A percentile compares a stretch with the other conserved stretches of the same genome.
Conservation (phyloP, 2,329 filamentous ascomycete genomes). For the Colletotrichum spinosum region DNA sequence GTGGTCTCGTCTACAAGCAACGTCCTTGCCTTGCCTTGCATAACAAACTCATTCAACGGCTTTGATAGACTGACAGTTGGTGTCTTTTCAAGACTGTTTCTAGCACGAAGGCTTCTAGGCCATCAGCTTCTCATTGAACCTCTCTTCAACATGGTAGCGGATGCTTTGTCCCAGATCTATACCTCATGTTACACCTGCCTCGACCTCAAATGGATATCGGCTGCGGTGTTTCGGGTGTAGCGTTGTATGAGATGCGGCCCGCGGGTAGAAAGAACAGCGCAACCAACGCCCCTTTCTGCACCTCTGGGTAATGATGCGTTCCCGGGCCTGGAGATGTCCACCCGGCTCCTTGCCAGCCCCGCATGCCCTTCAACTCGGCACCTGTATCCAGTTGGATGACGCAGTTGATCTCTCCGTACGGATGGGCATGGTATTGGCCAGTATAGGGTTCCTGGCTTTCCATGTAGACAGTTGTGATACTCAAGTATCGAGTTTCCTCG, state of each 20-base stretch:
- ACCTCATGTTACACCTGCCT: not conserved
- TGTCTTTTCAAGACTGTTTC: too few relatives aligned
- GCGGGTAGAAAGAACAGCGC: constrained; percentile 67
- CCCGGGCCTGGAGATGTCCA: constrained; percentile 67
- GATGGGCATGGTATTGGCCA: constrained; percentile 64
- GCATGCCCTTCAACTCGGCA: constrained; percentile 66
- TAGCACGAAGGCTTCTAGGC: too few relatives aligned
- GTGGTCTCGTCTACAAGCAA: too few relatives aligned
- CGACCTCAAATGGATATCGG: constrained; percentile 41
- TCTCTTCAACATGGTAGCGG: too few relatives aligned
- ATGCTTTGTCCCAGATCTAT: not conserved
- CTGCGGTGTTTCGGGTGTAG: constrained; percentile 56
- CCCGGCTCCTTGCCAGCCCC: constrained; percentile 66
- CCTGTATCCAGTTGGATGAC: constrained; percentile 61
- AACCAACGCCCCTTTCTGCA: constrained; percentile 60
- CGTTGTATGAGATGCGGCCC: constrained; percentile 63
- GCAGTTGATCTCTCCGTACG: constrained; percentile 68
- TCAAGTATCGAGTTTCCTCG: constrained; percentile 61
- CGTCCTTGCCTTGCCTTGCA: too few relatives aligned
- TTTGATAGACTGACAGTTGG: too few relatives aligned
- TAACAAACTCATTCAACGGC: too few relatives aligned
- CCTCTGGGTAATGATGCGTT: constrained; percentile 68
- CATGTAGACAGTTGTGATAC: constrained; percentile 70
- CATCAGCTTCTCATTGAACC: too few relatives aligned
- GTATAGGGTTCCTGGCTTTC: constrained; percentile 58